Conservation (phyloP, 2,329 filamentous ascomycete species). For the Fusarium temperatum region DNA sequence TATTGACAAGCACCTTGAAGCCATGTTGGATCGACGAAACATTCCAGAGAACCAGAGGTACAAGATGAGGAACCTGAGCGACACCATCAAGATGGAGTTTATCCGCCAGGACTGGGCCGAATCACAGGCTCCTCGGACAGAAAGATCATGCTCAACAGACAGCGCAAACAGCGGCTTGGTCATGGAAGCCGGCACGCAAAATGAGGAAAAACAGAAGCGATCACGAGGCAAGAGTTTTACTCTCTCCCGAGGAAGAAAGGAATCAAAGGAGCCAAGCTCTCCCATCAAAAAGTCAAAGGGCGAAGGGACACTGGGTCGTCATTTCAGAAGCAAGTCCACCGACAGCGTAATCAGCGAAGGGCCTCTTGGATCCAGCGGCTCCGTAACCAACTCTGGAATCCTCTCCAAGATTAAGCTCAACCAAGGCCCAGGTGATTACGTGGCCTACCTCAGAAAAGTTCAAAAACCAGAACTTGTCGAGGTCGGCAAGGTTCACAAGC, state of each 20-base stretch:
- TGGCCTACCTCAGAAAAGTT: conserved; percentile 82
- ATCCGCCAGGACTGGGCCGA: conserved; percentile 88
- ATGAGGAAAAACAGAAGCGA: conserved; percentile 61
- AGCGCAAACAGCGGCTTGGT: conserved; percentile 51
- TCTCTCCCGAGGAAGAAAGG: conserved; percentile 70
- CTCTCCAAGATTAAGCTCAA: conserved; percentile 77
- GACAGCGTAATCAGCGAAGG: conserved; percentile 73
- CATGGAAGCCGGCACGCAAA: conserved; percentile 53
- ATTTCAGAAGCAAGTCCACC: conserved; percentile 76
- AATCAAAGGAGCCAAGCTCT: conserved; percentile 71
- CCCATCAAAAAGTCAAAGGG: conserved; percentile 79
- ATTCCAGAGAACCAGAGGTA: conserved; percentile 93
- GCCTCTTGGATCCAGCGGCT: conserved; percentile 60
- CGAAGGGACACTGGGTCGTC: conserved; percentile 69
- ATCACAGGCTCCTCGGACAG: conserved; percentile 61
- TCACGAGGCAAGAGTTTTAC: conserved; percentile 71
- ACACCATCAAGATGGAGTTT: conserved; percentile 94
- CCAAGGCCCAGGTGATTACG: conserved; percentile 83
- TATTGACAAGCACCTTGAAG: conserved; percentile 67
- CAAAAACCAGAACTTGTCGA: conserved; percentile 85
- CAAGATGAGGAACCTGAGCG: conserved; percentile 90
- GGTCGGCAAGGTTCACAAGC: conserved; percentile 94
- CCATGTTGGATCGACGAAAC: conserved; percentile 82
- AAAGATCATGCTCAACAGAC: conserved; percentile 56
- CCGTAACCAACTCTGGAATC: conserved; percentile 65